These are phyloP conservation scores for Bertia moriformis DNA, from an alignment of 2,329 filamentous ascomycete genomes.

Conservation along the genomic window DNA sequence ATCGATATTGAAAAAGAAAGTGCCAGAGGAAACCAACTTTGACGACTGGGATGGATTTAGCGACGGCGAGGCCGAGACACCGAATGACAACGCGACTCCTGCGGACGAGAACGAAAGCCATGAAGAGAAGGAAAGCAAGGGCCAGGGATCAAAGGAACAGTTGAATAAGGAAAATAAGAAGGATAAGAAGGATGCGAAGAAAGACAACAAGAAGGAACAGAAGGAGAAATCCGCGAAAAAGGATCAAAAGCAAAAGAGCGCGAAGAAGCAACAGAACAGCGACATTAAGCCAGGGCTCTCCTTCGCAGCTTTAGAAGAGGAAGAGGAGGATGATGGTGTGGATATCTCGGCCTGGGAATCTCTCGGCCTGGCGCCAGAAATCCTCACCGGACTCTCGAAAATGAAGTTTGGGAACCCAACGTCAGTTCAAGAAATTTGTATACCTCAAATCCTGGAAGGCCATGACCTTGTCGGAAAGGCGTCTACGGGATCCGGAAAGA, in stretches of 20 bases:
- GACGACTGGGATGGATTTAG: slow-evolving; percentile 17
- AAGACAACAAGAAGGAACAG: slow-evolving; percentile 10
- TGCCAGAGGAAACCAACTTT: slow-evolving; percentile 8
- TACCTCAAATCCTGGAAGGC: slow-evolving; percentile 69
- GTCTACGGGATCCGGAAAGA: slow-evolving; percentile 91
- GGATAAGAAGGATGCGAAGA: slow-evolving; percentile 11
- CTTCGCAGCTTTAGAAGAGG: slow-evolving; percentile 36
- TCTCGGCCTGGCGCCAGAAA: slow-evolving; percentile 57
- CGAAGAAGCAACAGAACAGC: slow-evolving; percentile 8
- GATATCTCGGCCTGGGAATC: slow-evolving; percentile 69
- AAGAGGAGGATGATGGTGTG: slow-evolving; percentile 37
- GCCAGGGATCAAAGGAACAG: too few species aligned
- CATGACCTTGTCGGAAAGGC: slow-evolving; percentile 93
- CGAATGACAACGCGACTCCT: slow-evolving; percentile 3
- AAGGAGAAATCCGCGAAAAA: slow-evolving; percentile 13
- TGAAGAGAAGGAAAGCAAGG: slow-evolving; percentile 7
- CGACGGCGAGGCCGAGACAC: slow-evolving; percentile 9
- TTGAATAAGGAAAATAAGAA: slow-evolving; percentile 12
- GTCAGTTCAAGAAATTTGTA: slow-evolving; percentile 62
- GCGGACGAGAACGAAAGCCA: slow-evolving; percentile 2
- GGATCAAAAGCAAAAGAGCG: slow-evolving; percentile 12
- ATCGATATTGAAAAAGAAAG: slow-evolving; percentile 7
- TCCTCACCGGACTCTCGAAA: slow-evolving; percentile 61
- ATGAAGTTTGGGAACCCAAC: slow-evolving; percentile 73
- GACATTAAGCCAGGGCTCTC: slow-evolving; percentile 27